Evolutionary conservation across 2,329 filamentous ascomycete genomes (phyloP).

Genomic region (Diaporthe ilicicola): DNA sequence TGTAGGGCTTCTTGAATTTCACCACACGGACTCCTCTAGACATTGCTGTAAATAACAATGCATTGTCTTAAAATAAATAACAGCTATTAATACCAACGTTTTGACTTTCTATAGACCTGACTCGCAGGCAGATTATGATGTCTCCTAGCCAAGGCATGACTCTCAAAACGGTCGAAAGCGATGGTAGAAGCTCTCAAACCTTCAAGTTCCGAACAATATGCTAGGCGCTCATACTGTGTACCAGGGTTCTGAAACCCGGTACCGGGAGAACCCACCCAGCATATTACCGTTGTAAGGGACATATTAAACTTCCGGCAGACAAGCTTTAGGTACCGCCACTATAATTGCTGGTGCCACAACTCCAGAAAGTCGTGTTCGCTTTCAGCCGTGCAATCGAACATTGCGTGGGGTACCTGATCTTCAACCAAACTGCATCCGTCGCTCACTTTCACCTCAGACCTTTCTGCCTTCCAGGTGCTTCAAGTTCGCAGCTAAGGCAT

Average conservation of each 20-base stretch:
- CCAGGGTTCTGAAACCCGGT: neutral
- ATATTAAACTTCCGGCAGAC: too few relatives aligned
- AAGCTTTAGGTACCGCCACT: too few relatives aligned
- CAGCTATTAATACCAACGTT: neutral
- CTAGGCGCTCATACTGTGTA: constrained; percentile 5
- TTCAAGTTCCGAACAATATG: neutral
- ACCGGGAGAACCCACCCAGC: neutral
- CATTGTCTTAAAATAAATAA: neutral
- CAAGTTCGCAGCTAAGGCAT: neutral
- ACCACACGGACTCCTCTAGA: neutral
- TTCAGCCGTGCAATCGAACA: neutral
- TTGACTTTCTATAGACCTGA: neutral
- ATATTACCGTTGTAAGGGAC: neutral
- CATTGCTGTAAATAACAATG: neutral
- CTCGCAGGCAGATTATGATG: neutral
- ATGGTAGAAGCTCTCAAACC: neutral
- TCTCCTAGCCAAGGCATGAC: neutral
- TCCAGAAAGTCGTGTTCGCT: too few relatives aligned
- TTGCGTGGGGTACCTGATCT: too few relatives aligned
- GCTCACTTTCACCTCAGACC: neutral
- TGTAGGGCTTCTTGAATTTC: too few relatives aligned
- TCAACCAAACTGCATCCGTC: neutral
- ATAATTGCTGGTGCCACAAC: neutral
- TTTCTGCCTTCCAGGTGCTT: neutral
- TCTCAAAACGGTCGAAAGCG: neutral